Percentiles rank a stretch among this genome's conserved stretches.
Evolutionary conservation across 1,284 basidiomycete species (phyloP).

Genomic region (Cutaneotrichosporon sp.): DNA sequence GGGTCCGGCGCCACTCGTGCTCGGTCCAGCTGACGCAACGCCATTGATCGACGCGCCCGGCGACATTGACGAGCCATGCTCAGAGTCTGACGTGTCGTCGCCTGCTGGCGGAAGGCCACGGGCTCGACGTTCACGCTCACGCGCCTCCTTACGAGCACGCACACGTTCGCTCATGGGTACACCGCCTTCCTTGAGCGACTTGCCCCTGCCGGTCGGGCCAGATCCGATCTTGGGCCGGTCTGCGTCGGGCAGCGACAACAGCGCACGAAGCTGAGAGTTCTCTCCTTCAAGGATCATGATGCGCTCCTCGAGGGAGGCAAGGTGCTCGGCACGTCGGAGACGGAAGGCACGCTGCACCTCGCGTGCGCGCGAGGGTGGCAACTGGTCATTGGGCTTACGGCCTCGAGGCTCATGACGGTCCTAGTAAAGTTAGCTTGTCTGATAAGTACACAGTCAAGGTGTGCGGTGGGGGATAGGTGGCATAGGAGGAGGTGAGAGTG

Average conservation of each 20-base stretch:
- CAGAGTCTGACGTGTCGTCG: conserved; percentile 11
- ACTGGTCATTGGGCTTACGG: conserved; percentile 83
- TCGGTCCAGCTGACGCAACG: not conserved
- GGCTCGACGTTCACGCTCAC: conserved; percentile 35
- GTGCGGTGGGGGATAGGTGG: not conserved
- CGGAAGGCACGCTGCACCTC: conserved; percentile 91
- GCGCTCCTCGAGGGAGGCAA: conserved; percentile 74
- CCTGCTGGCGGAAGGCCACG: conserved; percentile 23
- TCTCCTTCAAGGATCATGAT: conserved; percentile 79
- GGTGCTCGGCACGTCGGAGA: conserved; percentile 79
- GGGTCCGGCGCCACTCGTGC: not conserved
- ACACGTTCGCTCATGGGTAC: conserved; percentile 49
- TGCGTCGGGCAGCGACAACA: conserved; percentile 65
- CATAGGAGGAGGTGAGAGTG: not conserved
- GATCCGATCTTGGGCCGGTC: conserved; percentile 45
- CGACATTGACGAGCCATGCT: conserved; percentile 22
- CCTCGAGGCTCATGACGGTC: conserved; percentile 56
- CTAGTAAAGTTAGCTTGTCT: conserved; percentile 14
- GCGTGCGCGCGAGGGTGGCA: conserved; percentile 83
- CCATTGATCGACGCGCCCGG: conserved; percentile 8
- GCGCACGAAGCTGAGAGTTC: conserved; percentile 68
- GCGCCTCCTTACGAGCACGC: conserved; percentile 44
- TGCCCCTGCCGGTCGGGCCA: conserved; percentile 48
- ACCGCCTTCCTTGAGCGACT: conserved; percentile 47
- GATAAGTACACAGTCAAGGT: not conserved